phyloP scores from a whole-genome alignment of 768 basidiomycete species.

The Russula ochroleuca region DNA sequence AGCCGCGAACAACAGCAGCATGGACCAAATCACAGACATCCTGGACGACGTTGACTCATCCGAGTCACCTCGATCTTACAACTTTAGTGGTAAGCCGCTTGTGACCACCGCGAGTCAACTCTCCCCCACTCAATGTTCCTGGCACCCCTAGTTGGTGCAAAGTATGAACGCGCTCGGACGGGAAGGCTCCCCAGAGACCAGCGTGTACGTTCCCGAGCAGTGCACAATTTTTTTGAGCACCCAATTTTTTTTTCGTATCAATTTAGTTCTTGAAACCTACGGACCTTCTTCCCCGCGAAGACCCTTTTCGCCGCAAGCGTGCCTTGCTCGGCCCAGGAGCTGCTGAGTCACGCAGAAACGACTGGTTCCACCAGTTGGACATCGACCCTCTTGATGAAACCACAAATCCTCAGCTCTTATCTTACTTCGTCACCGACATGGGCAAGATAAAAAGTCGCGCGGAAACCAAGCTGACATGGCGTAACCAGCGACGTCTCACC shows the following conservation, averaged over 20 bases:
- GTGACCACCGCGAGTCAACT: not conserved
- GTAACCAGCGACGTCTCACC: slow-evolving; percentile 70
- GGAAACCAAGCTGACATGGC: slow-evolving; percentile 67
- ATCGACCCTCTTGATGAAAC: slow-evolving; percentile 73
- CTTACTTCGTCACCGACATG: slow-evolving; percentile 63
- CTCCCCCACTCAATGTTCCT: not conserved
- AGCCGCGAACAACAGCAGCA: not conserved
- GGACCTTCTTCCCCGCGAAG: slow-evolving; percentile 39
- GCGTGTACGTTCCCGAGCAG: slow-evolving; percentile 11
- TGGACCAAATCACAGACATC: slow-evolving; percentile 14
- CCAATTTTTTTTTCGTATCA: not conserved
- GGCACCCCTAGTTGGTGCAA: slow-evolving; percentile 9
- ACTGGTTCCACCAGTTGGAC: slow-evolving; percentile 66
- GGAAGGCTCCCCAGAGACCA: slow-evolving; percentile 29
- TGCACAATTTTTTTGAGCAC: not conserved
- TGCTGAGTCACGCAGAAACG: slow-evolving; percentile 49
- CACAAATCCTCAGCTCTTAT: slow-evolving; percentile 55
- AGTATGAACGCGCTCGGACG: slow-evolving; percentile 17
- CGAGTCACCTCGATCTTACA: not conserved
- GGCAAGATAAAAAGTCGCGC: slow-evolving; percentile 74
- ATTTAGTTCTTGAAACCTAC: slow-evolving; percentile 47
- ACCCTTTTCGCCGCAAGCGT: slow-evolving; percentile 27
- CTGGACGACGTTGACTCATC: slow-evolving; percentile 8
- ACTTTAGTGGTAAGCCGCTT: slow-evolving; percentile 10
- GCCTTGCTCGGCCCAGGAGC: slow-evolving; percentile 54